Conservation (phyloP, 768 basidiomycete species). For the Mycena alexandri region DNA sequence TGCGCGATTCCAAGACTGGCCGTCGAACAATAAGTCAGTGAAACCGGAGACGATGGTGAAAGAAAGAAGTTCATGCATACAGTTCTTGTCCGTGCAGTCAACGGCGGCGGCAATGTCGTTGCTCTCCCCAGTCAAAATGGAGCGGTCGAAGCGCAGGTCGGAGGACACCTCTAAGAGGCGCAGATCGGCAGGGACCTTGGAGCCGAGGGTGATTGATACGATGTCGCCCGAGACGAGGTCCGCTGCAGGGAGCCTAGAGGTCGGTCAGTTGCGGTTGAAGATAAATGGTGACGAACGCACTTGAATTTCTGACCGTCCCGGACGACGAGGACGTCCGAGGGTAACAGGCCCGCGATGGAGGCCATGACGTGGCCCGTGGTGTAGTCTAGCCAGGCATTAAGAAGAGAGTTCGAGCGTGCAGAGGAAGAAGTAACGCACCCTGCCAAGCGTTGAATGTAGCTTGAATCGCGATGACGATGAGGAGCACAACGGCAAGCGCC, state of each 20-base stretch:
- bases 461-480: conserved; percentile 55
- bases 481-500: conserved; percentile 70
- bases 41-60: not conserved
- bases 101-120: conserved; percentile 46
- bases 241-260: conserved; percentile 64
- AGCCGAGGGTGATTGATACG: conserved; percentile 71
- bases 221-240: conserved; percentile 79
- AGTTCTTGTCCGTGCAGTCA: conserved; percentile 52
- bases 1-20: conserved; percentile 57
- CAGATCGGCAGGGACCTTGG: conserved; percentile 79
- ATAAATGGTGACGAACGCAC: conserved; percentile 26
- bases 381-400: conserved; percentile 52
- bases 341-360: conserved; percentile 75
- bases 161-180: conserved; percentile 69
- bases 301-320: conserved; percentile 58
- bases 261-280: conserved; percentile 35
- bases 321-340: conserved; percentile 72
- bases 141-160: conserved; percentile 72
- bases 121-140: conserved; percentile 76
- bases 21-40: not conserved
- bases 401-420: not conserved
- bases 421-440: conserved; percentile 26
- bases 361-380: conserved; percentile 70
- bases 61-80: conserved; percentile 37
- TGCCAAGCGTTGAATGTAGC: conserved; percentile 63